Evolutionary conservation across 805 yeast genomes (phyloP).

Genomic region (Hanseniaspora opuntiae): DNA sequence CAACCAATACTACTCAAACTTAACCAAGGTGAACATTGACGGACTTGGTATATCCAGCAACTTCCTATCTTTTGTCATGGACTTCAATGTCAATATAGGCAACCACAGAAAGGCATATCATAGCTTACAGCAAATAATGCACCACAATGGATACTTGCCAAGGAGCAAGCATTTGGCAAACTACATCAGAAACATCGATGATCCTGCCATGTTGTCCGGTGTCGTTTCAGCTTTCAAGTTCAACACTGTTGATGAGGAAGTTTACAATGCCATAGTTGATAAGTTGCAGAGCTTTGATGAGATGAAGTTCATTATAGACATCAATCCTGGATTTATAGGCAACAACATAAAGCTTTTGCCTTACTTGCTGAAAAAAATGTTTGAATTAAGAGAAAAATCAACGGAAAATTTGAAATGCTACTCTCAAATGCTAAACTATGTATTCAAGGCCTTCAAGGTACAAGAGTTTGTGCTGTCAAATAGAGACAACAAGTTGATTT

Average conservation of each 20-base stretch:
- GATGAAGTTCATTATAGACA: slow-evolving; percentile 4
- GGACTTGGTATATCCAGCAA: not conserved
- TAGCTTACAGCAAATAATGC: not conserved
- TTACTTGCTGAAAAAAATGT: not conserved
- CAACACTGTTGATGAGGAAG: not conserved
- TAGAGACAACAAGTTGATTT: not conserved
- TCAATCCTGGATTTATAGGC: not conserved
- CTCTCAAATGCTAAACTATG: not conserved
- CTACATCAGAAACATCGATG: not conserved
- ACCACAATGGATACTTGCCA: not conserved
- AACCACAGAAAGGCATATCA: not conserved
- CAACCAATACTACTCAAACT: not conserved
- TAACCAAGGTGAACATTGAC: not conserved
- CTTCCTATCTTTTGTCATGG: not conserved
- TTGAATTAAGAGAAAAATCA: not conserved
- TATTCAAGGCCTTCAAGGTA: not conserved
- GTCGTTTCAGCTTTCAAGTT: slow-evolving; percentile 2
- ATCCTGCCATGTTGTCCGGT: slow-evolving; percentile 1
- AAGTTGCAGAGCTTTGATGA: slow-evolving; percentile 1
- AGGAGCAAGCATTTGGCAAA: not conserved
- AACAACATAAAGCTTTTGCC: not conserved
- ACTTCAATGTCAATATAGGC: not conserved
- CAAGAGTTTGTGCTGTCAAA: not conserved
- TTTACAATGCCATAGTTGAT: not conserved
- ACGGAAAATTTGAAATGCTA: not conserved